Percentiles rank a stretch among this genome's conserved stretches.
These are phyloP conservation scores for Cyanophora paradoxa DNA, from an alignment of 78 protist species.

Conservation along the genomic window DNA sequence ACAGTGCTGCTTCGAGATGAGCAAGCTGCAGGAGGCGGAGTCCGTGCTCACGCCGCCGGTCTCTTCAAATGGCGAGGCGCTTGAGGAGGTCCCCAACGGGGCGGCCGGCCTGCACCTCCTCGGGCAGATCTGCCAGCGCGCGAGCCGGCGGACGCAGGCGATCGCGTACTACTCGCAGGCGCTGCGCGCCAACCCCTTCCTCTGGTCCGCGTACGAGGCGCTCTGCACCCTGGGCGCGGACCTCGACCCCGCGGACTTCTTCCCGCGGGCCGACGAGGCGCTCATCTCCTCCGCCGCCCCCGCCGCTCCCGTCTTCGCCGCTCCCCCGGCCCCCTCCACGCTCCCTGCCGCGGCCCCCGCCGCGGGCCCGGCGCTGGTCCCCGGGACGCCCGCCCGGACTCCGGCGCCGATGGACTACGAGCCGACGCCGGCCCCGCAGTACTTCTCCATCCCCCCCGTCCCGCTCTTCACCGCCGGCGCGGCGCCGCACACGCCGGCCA, in stretches of 20 bases:
- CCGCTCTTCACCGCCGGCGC: too few species aligned
- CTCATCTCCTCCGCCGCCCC: neutral
- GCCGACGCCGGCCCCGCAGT: too few species aligned
- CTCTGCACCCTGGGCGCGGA: constrained; percentile 6
- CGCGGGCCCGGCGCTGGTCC: neutral
- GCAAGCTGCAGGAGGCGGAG: constrained; percentile 6
- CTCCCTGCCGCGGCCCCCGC: neutral
- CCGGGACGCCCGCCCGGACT: neutral
- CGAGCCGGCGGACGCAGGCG: constrained; percentile 4
- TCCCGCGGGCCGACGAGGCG: neutral
- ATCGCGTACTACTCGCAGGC: neutral
- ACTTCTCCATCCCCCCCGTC: too few species aligned
- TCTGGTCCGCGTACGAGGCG: constrained; percentile 27
- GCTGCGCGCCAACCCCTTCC: constrained; percentile 27
- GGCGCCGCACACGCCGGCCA: too few species aligned
- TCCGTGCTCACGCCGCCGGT: neutral
- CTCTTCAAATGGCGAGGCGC: neutral
- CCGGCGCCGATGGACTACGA: neutral
- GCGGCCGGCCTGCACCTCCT: constrained; percentile 8
- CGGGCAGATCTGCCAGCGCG: neutral
- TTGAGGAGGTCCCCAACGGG: constrained; percentile 9
- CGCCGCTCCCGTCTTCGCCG: neutral
- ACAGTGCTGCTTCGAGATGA: neutral
- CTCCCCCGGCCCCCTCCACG: neutral
- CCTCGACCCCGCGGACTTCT: too few species aligned